Evolutionary conservation across 148 eudicot genomes (phyloP).

Genomic region (Drosera capensis): DNA sequence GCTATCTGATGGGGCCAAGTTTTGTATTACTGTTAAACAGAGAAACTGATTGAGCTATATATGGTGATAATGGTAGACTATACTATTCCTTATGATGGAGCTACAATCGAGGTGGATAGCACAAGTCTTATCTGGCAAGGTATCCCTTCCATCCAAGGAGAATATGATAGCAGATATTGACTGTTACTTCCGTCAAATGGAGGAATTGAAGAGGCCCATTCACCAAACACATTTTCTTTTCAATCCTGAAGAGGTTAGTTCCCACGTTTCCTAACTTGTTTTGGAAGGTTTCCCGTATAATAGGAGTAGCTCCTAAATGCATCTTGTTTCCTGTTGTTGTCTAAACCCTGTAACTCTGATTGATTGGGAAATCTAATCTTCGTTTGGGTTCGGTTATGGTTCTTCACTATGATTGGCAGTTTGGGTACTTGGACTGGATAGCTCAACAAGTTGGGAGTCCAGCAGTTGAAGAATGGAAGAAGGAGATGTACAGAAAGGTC

Average conservation of each 20-base stretch:
- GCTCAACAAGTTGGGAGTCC: conserved; percentile 9
- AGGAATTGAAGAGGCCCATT: conserved; percentile 12
- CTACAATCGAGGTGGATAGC: conserved; percentile 33
- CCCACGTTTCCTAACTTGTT: not conserved
- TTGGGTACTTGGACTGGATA: conserved; percentile 16
- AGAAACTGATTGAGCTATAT: not conserved
- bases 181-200: conserved; percentile 7
- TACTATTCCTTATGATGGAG: conserved; percentile 10
- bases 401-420: conserved; percentile 7
- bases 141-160: conserved; percentile 16
- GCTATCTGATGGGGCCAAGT: too few species aligned
- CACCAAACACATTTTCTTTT: conserved; percentile 2
- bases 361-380: too few species aligned
- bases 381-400: too few species aligned
- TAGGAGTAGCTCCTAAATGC: not conserved
- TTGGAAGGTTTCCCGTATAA: not conserved
- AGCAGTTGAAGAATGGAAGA: conserved; percentile 6
- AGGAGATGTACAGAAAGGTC: not conserved
- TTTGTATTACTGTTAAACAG: too few species aligned
- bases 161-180: conserved; percentile 24
- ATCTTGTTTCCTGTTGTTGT: not conserved
- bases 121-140: conserved; percentile 17
- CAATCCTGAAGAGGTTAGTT: conserved; percentile 1
- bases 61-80: not conserved
- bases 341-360: too few species aligned